Conservation (phyloP, 371 early-diverging fungal species). For the Mortierella sp. region DNA sequence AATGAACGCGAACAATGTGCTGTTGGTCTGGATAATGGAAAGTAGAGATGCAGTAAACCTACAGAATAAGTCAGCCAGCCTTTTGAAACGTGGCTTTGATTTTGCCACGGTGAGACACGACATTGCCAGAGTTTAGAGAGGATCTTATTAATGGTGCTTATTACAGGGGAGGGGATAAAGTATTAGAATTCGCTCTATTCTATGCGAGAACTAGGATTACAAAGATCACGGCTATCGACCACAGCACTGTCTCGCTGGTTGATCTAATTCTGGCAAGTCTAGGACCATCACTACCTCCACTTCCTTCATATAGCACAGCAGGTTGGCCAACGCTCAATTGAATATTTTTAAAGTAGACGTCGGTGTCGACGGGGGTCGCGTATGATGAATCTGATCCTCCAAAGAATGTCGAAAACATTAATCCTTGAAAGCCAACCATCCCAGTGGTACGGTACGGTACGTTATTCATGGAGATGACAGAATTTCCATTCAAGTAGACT, state of each 20-base stretch:
- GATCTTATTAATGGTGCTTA: neutral
- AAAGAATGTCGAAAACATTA: constrained; percentile 70
- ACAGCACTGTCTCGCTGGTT: neutral
- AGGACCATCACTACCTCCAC: constrained; percentile 22
- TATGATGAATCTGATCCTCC: constrained; percentile 62
- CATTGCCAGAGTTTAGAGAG: neutral
- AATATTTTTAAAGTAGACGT: constrained; percentile 61
- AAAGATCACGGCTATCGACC: constrained; percentile 18
- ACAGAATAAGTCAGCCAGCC: neutral
- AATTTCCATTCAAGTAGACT: constrained; percentile 61
- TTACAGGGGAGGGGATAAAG: no score
- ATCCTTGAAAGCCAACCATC: constrained; percentile 59
- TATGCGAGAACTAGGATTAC: constrained; percentile 11
- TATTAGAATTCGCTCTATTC: neutral
- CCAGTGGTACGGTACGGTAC: constrained; percentile 59
- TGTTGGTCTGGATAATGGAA: neutral
- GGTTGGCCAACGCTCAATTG: constrained; percentile 59
- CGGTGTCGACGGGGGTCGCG: constrained; percentile 59
- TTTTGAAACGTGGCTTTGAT: constrained; percentile 3
- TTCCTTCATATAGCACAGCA: constrained; percentile 41
- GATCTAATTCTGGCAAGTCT: neutral
- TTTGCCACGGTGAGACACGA: no score
- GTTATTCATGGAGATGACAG: constrained; percentile 52
- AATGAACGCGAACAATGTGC: neutral
- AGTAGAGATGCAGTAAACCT: neutral